Base-by-base conservation (phyloP, 2,329 filamentous ascomycete species). In the Chaetomiaceae sp. region DNA sequence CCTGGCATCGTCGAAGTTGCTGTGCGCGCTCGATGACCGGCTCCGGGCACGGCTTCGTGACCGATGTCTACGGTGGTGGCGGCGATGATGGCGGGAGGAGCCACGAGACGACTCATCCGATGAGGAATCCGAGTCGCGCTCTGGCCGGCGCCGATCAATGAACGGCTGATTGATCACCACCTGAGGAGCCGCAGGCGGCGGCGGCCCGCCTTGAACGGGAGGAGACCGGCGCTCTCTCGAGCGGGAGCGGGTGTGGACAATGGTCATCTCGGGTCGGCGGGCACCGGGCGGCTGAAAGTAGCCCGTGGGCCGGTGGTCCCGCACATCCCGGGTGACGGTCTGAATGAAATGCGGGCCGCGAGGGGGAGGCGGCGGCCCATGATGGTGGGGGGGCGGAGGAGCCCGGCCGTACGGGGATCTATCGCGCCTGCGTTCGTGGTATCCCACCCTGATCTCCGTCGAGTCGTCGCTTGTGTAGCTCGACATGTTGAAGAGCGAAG, bases 221-320 rank as follows among this genome's bases (percentile, higher is more conserved):
- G 74, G 73, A 55, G 71, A 71, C 16, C 72, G 72, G 30, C 75
- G 73, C 57, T 79, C 76, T 21, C 73, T 74, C 16, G 75, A 77
- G 33, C 65, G 66, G 37, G 71, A 69, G 20, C 73, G 73, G 25
- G 72, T 68, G 18, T 30, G 45, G 32, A 73, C 67, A 18, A 78
- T 67, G 34, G 73, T 77, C 38, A 47, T 48, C 38, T 74, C 71
- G 18, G 69, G 63, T 18, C 78, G 71, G 57, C 67, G 27, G 71
- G 69, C 29, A 16, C 69, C 66, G 10, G 71, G 62, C 23, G 21
- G 16, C 9, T 69, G 59, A 47, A 74, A 75, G 55, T 75, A 75
- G 56, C 69, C 58, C 7, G 64, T 59, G 16, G 63, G 58, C n/a
- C 59, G 62, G 1, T 69, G 69, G 33, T 69, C 66, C 33, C 58